These are phyloP conservation scores for Colletotrichum sp. DNA, from an alignment of 2,329 filamentous ascomycete genomes.

Conservation along the genomic window DNA sequence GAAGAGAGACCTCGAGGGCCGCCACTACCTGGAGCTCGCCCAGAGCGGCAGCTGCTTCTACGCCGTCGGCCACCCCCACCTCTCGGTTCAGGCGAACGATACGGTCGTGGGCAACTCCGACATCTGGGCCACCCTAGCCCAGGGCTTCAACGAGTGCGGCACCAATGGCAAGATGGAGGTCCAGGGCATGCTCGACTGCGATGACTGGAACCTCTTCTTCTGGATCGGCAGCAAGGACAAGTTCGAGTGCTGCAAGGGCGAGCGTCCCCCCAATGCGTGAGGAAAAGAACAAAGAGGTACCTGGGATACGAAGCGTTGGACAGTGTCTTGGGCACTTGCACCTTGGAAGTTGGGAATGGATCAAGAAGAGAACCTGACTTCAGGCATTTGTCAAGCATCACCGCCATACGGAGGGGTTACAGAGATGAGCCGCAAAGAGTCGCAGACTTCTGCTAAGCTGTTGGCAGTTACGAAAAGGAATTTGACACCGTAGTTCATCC, in stretches of 20 bases:
- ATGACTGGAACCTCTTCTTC: neutral
- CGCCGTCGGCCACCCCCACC: neutral
- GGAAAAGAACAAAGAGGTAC: neutral
- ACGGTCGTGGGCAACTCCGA: neutral
- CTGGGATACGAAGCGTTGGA: neutral
- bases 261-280: neutral
- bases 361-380: neutral
- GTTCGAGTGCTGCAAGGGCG: slow-evolving; percentile 1
- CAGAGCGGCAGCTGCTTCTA: neutral
- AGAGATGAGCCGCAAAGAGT: neutral
- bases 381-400: neutral
- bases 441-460: neutral
- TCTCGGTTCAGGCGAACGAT: neutral
- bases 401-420: neutral
- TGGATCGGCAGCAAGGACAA: neutral
- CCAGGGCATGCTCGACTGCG: neutral
- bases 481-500: neutral
- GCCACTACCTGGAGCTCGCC: neutral
- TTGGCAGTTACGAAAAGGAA: neutral
- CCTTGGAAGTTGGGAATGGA: neutral
- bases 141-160: neutral
- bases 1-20: neutral
- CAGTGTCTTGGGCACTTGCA: neutral
- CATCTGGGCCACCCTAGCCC: neutral
- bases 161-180: neutral